A percentile compares a stretch with the other conserved stretches of the same genome.
Conservation (phyloP, 2,329 filamentous ascomycete genomes). For the Phaeoacremonium minimum region DNA sequence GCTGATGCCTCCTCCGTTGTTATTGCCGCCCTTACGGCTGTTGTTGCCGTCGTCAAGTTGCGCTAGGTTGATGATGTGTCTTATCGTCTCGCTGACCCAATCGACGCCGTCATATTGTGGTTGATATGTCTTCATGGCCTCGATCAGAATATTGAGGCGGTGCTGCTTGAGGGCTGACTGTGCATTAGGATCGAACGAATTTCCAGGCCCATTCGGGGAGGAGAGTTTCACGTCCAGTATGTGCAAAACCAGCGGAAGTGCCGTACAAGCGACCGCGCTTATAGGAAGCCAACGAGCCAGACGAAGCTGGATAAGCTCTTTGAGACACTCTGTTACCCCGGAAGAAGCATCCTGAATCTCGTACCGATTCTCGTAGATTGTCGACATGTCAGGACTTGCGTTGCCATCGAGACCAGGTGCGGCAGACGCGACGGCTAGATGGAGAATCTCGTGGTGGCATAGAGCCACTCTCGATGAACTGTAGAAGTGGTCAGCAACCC, state of each 20-base stretch:
- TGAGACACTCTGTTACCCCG: constrained; percentile 39
- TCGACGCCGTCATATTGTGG: constrained; percentile 41
- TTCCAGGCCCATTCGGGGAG: constrained; percentile 11
- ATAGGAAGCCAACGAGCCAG: constrained; percentile 42
- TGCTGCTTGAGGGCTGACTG: constrained; percentile 35
- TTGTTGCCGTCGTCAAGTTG: constrained; percentile 22
- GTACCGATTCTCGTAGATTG: constrained; percentile 32
- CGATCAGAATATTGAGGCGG: constrained; percentile 36
- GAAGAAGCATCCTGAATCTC: constrained; percentile 39
- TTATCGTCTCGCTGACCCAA: constrained; percentile 36
- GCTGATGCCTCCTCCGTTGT: constrained; percentile 22
- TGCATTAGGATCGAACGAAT: constrained; percentile 20
- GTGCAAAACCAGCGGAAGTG: constrained; percentile 28
- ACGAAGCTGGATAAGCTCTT: constrained; percentile 39
- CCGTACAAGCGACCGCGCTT: constrained; percentile 35
- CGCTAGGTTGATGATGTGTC: constrained; percentile 35
- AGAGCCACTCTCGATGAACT: constrained; percentile 38
- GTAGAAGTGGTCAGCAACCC: constrained; percentile 7
- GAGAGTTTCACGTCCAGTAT: constrained; percentile 30
- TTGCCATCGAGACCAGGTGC: constrained; percentile 24
- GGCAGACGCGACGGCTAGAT: constrained; percentile 34
- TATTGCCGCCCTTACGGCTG: background rate
- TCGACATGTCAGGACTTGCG: constrained; percentile 22
- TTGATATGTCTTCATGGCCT: constrained; percentile 40
- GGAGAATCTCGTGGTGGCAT: constrained; percentile 40